Evolutionary conservation across 192 early-diverging fungal genomes (phyloP).

Genomic region (Backusella mclennaniae): DNA sequence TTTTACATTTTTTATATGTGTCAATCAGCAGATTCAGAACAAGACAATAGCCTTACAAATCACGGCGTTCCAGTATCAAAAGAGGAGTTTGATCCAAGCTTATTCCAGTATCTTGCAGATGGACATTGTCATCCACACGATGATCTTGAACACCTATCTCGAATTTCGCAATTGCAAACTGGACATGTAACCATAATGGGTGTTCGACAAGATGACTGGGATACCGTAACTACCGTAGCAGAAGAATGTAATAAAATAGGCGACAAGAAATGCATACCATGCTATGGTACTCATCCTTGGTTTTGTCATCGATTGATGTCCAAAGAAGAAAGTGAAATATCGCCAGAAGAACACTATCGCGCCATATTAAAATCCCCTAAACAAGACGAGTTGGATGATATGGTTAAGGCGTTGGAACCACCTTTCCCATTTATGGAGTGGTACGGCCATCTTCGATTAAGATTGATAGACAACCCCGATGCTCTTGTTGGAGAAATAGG

Average conservation of each 20-base stretch:
- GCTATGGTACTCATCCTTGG: constrained; percentile 41
- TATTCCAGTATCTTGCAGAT: constrained; percentile 28
- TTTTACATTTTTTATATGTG: not conserved
- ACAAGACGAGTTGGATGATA: constrained; percentile 9
- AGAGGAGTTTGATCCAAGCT: not conserved
- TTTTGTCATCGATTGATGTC: constrained; percentile 19
- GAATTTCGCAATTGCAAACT: constrained; percentile 20
- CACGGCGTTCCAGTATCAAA: not conserved
- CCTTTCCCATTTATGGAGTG: constrained; percentile 25
- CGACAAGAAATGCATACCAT: constrained; percentile 26
- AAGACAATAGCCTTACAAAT: not conserved
- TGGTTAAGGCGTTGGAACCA: constrained; percentile 9
- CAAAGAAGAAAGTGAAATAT: not conserved
- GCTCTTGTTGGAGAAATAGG: constrained; percentile 39
- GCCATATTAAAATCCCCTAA: constrained; percentile 7
- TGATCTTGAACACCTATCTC: constrained; percentile 10
- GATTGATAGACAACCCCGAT: constrained; percentile 14
- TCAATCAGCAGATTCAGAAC: not conserved
- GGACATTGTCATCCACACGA: constrained; percentile 41
- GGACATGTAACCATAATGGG: constrained; percentile 40
- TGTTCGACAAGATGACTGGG: constrained; percentile 37
- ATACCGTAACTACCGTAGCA: constrained; percentile 18
- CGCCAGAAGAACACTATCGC: constrained; percentile 18
- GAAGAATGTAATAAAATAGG: not conserved
- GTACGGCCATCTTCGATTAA: constrained; percentile 15